A percentile compares a stretch with the other conserved stretches of the same genome.
These are phyloP conservation scores for Venturia pyrina DNA, from an alignment of 2,329 filamentous ascomycete genomes.

Conservation along the genomic window DNA sequence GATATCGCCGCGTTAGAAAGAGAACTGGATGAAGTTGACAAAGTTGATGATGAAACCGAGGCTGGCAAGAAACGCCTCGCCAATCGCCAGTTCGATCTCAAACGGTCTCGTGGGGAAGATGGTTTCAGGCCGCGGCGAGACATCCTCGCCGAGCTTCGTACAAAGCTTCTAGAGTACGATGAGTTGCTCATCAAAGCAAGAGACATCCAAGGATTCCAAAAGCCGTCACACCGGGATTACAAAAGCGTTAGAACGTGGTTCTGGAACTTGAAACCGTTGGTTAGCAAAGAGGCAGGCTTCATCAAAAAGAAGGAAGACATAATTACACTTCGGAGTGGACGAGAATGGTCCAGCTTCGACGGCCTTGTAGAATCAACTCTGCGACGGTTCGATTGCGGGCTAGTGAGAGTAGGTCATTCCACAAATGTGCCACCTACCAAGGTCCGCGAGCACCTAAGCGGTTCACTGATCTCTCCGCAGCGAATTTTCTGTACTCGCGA, in stretches of 20 bases:
- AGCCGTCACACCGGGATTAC: conserved; percentile 31
- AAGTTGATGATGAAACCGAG: conserved; percentile 15
- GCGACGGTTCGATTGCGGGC: conserved; percentile 19
- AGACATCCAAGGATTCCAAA: conserved; percentile 27
- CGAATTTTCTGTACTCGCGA: conserved; percentile 29
- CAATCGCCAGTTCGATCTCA: conserved; percentile 13
- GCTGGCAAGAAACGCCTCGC: conserved; percentile 6
- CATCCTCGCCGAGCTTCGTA: conserved; percentile 17
- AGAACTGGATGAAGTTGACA: conserved; percentile 24
- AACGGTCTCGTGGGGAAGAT: conserved; percentile 13
- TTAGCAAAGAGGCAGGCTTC: conserved; percentile 25
- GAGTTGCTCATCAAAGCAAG: conserved; percentile 30
- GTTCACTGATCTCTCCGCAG: conserved; percentile 16
- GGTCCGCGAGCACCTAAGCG: not conserved
- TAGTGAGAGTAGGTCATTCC: conserved; percentile 20
- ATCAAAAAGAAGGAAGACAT: conserved; percentile 33
- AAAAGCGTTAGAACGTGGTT: conserved; percentile 28
- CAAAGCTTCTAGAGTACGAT: conserved; percentile 17
- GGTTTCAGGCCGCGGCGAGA: conserved; percentile 14
- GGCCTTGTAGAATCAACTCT: conserved; percentile 27
- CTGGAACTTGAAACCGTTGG: conserved; percentile 25
- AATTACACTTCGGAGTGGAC: conserved; percentile 27
- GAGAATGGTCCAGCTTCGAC: conserved; percentile 33
- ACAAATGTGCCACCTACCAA: not conserved
- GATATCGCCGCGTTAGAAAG: conserved; percentile 27